Conservation (phyloP, 345 rosid genomes). For the Gossypium sturtianum region DNA sequence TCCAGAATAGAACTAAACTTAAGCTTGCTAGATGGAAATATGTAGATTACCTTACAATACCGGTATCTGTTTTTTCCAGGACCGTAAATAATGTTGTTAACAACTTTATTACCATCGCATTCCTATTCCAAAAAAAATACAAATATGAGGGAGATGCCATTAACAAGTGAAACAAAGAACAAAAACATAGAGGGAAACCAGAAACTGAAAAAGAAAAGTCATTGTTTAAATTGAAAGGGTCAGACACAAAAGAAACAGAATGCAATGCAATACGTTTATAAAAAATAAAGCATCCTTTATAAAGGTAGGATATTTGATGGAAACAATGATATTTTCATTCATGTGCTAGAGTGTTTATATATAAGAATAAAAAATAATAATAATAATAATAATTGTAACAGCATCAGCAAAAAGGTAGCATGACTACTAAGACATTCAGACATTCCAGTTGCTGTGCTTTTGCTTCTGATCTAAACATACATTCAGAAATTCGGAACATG, state of each 20-base stretch:
- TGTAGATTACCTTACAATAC: constrained; percentile 64
- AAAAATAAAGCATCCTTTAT: neutral
- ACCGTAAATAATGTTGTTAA: constrained; percentile 59
- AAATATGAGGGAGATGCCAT: neutral
- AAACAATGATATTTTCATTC: too few species aligned
- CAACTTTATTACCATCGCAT: constrained; percentile 61
- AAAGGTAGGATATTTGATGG: too few species aligned
- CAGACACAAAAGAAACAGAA: neutral
- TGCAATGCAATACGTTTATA: neutral
- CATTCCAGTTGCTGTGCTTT: neutral
- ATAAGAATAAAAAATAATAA: neutral
- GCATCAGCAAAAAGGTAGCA: neutral
- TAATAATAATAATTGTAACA: neutral
- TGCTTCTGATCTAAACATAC: neutral
- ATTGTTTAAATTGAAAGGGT: neutral
- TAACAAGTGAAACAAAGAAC: neutral
- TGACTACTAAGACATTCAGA: neutral
- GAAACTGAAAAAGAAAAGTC: neutral
- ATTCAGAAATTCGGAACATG: neutral
- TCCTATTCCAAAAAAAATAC: constrained; percentile 35
- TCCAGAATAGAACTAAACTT: neutral
- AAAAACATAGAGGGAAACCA: neutral
- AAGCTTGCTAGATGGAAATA: neutral
- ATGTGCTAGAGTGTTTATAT: too few species aligned
- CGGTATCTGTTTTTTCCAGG: constrained; percentile 67